phyloP scores from a whole-genome alignment of 2,329 filamentous ascomycete genomes.

The Verticillium alfalfae region DNA sequence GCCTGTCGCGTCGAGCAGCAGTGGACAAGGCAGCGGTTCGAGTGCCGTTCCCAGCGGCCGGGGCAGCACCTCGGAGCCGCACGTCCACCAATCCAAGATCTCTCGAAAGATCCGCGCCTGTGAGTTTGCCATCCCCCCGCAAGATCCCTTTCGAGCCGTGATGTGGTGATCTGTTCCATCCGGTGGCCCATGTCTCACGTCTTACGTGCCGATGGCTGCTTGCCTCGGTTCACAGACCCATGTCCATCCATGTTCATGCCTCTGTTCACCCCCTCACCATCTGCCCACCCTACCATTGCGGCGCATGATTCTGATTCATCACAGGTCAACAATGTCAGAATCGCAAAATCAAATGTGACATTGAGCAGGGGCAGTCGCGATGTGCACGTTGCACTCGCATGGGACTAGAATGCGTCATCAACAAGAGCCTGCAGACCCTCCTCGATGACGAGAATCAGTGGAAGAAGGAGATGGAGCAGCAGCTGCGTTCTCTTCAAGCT shows the following conservation, averaged over 20 bases:
- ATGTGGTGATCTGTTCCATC: background rate
- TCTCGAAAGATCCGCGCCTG: conserved; percentile 24
- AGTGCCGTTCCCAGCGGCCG: background rate
- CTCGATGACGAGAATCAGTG: conserved; percentile 14
- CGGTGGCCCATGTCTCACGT: no score
- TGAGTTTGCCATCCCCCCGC: conserved; percentile 10
- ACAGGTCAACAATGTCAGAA: conserved; percentile 5
- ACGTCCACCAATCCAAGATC: conserved; percentile 20
- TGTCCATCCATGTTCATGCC: no score
- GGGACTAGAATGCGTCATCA: conserved; percentile 32
- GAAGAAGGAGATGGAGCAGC: conserved; percentile 15
- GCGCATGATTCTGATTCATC: background rate
- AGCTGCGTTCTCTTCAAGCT: conserved; percentile 17
- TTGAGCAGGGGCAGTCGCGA: background rate
- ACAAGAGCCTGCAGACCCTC: conserved; percentile 29
- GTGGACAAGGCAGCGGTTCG: background rate
- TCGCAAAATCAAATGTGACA: conserved; percentile 5
- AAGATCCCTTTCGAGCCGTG: background rate
- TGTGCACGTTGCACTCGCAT: conserved; percentile 2
- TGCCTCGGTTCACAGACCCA: no score
- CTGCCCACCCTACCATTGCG: background rate
- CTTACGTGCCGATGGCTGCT: no score
- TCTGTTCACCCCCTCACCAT: background rate
- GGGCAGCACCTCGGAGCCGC: background rate
- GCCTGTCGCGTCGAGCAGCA: background rate